phyloP scores from a whole-genome alignment of 768 basidiomycete species.

The Chlorophyllum brunneum region DNA sequence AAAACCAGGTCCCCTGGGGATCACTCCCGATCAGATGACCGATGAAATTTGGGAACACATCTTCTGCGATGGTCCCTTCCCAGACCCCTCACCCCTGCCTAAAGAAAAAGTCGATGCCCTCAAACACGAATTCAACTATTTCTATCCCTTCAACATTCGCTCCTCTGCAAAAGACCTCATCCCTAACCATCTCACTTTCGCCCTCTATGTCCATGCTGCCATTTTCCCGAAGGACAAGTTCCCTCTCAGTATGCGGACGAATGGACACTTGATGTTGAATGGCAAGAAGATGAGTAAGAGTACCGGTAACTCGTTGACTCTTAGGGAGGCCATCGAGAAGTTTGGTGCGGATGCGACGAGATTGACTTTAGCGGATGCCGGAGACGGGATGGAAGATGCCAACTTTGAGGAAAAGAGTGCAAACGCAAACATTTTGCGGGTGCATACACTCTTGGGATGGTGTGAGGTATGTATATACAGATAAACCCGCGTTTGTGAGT shows the following conservation, averaged over 20 bases:
- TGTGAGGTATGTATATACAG: conserved; percentile 57
- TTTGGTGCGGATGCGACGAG: conserved; percentile 97
- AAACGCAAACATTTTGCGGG: conserved; percentile 91
- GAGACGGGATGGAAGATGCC: conserved; percentile 96
- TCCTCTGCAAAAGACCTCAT: conserved; percentile 98
- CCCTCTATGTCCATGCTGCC: conserved; percentile 92
- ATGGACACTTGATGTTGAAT: conserved; percentile 96
- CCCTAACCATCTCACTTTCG: conserved; percentile 93
- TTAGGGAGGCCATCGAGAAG: conserved; percentile 85
- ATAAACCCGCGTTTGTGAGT: conserved; percentile 11
- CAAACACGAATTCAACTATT: conserved; percentile 92
- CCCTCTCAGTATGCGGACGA: conserved; percentile 90
- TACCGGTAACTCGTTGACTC: conserved; percentile 91
- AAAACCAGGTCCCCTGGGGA: conserved; percentile 75
- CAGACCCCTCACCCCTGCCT: conserved; percentile 57
- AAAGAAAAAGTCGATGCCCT: conserved; percentile 78
- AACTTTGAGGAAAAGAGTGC: conserved; percentile 99
- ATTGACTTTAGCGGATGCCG: conserved; percentile 90
- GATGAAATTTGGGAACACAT: conserved; percentile 98
- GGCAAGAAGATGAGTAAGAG: conserved; percentile 99
- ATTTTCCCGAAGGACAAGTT: conserved; percentile 88
- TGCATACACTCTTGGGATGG: conserved; percentile 90
- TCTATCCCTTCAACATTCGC: conserved; percentile 97
- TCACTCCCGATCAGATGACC: conserved; percentile 90
- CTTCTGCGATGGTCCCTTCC: conserved; percentile 75